A percentile compares a stretch with the other conserved stretches of the same genome.
Conservation (phyloP, 1,139 yeast genomes). For the Waltiozyma sp. region DNA sequence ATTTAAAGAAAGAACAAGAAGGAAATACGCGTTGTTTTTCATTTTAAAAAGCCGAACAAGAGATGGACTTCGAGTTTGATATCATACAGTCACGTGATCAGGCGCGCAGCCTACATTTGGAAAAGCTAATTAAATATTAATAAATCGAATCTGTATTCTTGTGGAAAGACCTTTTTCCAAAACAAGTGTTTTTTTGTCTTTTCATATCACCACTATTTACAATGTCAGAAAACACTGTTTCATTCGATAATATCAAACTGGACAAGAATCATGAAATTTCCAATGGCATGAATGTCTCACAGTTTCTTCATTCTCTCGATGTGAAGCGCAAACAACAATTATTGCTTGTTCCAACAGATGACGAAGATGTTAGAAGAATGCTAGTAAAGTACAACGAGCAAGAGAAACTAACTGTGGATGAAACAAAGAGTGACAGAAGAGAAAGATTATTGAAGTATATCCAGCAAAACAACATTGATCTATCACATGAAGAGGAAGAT, state of each 20-base stretch:
- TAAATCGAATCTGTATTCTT: too few species aligned
- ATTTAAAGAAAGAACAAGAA: too few species aligned
- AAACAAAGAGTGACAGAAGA: slow-evolving; percentile 51
- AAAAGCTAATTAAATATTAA: too few species aligned
- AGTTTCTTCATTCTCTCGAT: slow-evolving; percentile 18
- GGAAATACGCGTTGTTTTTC: too few species aligned
- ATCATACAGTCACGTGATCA: too few species aligned
- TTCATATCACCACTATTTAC: not conserved
- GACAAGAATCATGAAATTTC: slow-evolving; percentile 11
- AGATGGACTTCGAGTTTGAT: too few species aligned
- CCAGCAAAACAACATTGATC: slow-evolving; percentile 18
- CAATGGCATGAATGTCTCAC: slow-evolving; percentile 17
- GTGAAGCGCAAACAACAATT: slow-evolving; percentile 17
- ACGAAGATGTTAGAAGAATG: slow-evolving; percentile 41
- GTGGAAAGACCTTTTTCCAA: too few species aligned
- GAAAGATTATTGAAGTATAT: slow-evolving; percentile 40
- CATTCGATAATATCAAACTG: slow-evolving; percentile 9
- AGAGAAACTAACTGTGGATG: slow-evolving; percentile 65
- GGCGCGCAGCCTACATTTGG: too few species aligned
- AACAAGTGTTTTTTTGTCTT: too few species aligned
- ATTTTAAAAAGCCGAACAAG: too few species aligned
- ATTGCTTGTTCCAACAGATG: slow-evolving; percentile 46
- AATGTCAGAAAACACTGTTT: slow-evolving; percentile 2
- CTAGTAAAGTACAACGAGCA: slow-evolving; percentile 49
- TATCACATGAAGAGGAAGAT: slow-evolving; percentile 16